phyloP scores from a whole-genome alignment of 2,329 filamentous ascomycete genomes.

The Aspergillus brasiliensis region DNA sequence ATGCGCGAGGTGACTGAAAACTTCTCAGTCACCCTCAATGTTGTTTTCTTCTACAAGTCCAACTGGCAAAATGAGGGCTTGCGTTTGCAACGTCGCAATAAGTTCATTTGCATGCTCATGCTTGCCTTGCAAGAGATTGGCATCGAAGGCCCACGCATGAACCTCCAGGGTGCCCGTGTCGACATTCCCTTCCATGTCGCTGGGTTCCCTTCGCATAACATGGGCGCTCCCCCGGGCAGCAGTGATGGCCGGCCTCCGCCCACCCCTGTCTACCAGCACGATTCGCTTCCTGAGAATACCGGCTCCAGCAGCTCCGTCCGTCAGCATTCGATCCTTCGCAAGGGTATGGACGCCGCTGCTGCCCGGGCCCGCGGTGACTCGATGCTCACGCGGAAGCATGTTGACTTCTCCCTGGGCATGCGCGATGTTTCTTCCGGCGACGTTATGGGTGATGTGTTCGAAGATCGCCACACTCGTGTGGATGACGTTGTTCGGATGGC shows the following conservation, averaged over 20 bases:
- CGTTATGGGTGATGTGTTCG: conserved; percentile 66
- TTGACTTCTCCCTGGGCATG: conserved; percentile 73
- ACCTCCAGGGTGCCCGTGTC: conserved; percentile 67
- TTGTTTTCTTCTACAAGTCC: conserved; percentile 96
- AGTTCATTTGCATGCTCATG: conserved; percentile 92
- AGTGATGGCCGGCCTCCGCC: conserved; percentile 49
- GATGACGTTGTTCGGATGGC: conserved; percentile 41
- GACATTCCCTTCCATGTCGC: conserved; percentile 68
- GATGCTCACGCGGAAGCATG: conserved; percentile 61
- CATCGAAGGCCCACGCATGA: conserved; percentile 79
- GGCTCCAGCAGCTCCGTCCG: conserved; percentile 29
- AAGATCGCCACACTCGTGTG: conserved; percentile 53
- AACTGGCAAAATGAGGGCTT: conserved; percentile 95
- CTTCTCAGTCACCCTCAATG: conserved; percentile 82
- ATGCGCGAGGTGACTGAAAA: conserved; percentile 77
- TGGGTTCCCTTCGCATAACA: conserved; percentile 49
- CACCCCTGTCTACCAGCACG: conserved; percentile 27
- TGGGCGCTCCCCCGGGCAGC: conserved; percentile 45
- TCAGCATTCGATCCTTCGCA: conserved; percentile 59
- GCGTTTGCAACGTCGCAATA: conserved; percentile 86
- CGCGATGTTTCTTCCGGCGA: conserved; percentile 59
- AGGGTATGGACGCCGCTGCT: conserved; percentile 45
- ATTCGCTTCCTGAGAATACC: conserved; percentile 33
- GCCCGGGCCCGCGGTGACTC: conserved; percentile 60
- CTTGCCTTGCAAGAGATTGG: conserved; percentile 78